A percentile compares a stretch with the other conserved stretches of the same genome.
These are phyloP conservation scores for Dryadomyces sulphureus DNA, from an alignment of 2,329 filamentous ascomycete species.

Conservation along the genomic window DNA sequence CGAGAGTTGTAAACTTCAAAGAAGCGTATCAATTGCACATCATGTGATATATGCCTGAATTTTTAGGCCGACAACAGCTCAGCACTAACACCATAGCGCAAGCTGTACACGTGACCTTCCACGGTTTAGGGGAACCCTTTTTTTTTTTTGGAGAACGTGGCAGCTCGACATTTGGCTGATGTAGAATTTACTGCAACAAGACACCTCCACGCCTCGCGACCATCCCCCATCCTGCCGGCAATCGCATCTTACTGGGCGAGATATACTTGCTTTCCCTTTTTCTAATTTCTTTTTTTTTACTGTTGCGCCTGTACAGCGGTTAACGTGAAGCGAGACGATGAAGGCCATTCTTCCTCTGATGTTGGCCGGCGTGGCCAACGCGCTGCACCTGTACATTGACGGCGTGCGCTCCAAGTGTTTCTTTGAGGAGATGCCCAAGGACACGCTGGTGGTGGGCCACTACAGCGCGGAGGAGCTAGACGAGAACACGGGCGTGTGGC, in stretches of 20 bases:
- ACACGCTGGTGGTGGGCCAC: constrained; percentile 88
- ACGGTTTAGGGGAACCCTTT: background rate
- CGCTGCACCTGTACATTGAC: constrained; percentile 93
- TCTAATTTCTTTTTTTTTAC: background rate
- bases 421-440: constrained; percentile 95
- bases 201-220: background rate
- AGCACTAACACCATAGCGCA: too few species aligned
- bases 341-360: constrained; percentile 48
- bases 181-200: background rate
- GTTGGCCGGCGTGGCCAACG: constrained; percentile 52
- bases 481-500: constrained; percentile 51
- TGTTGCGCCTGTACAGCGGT: too few species aligned
- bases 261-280: background rate
- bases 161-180: constrained; percentile 23
- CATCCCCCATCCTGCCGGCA: background rate
- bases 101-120: constrained; percentile 1
- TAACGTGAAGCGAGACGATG: too few species aligned
- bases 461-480: constrained; percentile 80
- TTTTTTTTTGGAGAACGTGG: constrained; percentile 26
- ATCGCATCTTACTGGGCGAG: background rate
- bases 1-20: too few species aligned
- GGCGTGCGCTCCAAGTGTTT: constrained; percentile 81
- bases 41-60: too few species aligned
- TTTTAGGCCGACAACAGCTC: too few species aligned
- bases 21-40: too few species aligned